Evolutionary conservation across 306 rosid genomes (phyloP).

Genomic region (Medicago ruthenica): DNA sequence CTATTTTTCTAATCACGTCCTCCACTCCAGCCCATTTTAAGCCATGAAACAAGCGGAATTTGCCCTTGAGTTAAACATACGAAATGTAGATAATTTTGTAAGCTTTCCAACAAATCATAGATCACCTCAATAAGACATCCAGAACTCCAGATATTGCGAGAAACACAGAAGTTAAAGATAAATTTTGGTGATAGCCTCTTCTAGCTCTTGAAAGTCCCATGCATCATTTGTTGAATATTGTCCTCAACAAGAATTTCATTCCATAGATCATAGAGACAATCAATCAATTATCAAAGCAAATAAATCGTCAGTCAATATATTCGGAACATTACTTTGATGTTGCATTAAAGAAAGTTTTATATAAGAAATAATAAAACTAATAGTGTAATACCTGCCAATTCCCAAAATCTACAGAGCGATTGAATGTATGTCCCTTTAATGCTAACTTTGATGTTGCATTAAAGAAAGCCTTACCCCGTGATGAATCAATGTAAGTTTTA

Average conservation of each 20-base stretch:
- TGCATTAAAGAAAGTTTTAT: conserved; percentile 9
- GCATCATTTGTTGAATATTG: conserved; percentile 88
- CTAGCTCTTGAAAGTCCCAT: conserved; percentile 90
- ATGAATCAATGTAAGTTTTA: too few relatives aligned
- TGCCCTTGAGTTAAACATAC: too few relatives aligned
- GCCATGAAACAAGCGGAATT: too few relatives aligned
- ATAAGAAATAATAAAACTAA: conserved; percentile 13
- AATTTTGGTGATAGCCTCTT: conserved; percentile 72
- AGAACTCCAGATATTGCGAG: too few relatives aligned
- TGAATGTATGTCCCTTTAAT: conserved; percentile 93
- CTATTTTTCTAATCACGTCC: too few relatives aligned
- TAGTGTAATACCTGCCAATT: conserved; percentile 85
- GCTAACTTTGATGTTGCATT: too few relatives aligned
- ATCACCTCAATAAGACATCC: too few relatives aligned
- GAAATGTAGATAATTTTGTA: too few relatives aligned
- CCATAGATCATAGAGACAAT: conserved; percentile 1
- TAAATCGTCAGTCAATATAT: conserved; percentile 5
- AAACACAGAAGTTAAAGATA: conserved; percentile 60
- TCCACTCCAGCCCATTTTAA: too few relatives aligned
- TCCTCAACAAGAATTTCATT: conserved; percentile 57
- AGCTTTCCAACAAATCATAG: too few relatives aligned
- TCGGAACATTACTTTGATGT: conserved; percentile 12
- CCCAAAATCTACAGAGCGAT: conserved; percentile 86
- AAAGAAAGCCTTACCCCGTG: too few relatives aligned
- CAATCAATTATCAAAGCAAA: conserved; percentile 44